These are phyloP conservation scores for Lenwebbia sp. DNA, from an alignment of 345 rosid genomes.

Conservation along the genomic window DNA sequence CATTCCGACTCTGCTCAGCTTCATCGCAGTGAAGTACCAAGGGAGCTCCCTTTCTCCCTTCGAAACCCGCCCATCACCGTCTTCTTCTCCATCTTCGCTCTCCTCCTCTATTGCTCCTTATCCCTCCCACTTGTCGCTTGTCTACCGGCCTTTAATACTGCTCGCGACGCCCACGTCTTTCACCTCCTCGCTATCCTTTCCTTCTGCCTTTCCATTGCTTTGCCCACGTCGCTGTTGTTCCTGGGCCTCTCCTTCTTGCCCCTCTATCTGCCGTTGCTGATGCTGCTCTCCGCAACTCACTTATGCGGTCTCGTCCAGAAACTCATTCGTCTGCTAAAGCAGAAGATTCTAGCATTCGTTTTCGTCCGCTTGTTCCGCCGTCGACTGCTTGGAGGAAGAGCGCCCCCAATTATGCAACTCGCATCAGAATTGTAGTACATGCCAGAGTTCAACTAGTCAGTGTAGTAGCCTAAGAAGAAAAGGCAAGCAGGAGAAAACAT, in stretches of 20 bases:
- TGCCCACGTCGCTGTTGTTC: not conserved
- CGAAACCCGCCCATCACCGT: not conserved
- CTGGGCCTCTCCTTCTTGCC: not conserved
- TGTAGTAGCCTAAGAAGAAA: not conserved
- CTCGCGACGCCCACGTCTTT: not conserved
- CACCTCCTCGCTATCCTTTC: not conserved
- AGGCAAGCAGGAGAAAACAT: not conserved
- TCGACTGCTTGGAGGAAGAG: accelerated
- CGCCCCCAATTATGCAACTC: accelerated
- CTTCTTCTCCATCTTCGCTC: not conserved
- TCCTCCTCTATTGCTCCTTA: not conserved
- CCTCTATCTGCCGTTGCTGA: not conserved
- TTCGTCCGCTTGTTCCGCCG: not conserved
- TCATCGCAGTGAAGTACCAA: not conserved
- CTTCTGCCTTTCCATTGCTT: not conserved
- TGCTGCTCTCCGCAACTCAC: not conserved
- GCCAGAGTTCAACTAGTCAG: accelerated
- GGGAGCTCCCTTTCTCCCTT: not conserved
- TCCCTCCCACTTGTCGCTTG: not conserved
- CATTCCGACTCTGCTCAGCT: not conserved
- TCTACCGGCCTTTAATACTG: not conserved
- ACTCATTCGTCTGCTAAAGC: not conserved
- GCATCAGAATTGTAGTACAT: not conserved
- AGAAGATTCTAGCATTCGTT: not conserved
- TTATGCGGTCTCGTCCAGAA: not conserved